Evolutionary conservation across 768 basidiomycete genomes (phyloP).

Genomic region (Auriscalpium microsporum): DNA sequence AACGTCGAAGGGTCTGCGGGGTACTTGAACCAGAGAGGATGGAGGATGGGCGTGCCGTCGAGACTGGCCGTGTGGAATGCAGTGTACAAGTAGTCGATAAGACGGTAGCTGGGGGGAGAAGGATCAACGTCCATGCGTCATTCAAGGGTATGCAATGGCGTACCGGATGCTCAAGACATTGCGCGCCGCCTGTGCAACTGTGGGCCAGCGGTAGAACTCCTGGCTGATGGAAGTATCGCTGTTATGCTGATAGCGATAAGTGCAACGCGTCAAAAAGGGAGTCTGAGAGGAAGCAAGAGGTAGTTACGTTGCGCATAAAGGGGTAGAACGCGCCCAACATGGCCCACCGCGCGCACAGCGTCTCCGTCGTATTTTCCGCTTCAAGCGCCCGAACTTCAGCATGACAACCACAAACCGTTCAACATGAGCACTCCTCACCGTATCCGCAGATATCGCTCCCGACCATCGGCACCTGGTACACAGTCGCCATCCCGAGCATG

Average conservation of each 20-base stretch:
- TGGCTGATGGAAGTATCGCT: slow-evolving; percentile 43
- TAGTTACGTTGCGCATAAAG: slow-evolving; percentile 66
- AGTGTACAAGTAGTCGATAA: slow-evolving; percentile 67
- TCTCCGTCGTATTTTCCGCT: slow-evolving; percentile 58
- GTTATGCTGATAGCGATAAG: slow-evolving; percentile 41
- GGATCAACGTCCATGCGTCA: not conserved
- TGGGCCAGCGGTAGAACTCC: slow-evolving; percentile 62
- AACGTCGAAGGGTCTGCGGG: slow-evolving; percentile 53
- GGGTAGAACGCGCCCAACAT: slow-evolving; percentile 72
- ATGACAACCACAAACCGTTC: not conserved
- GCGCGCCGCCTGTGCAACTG: slow-evolving; percentile 48
- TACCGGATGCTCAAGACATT: slow-evolving; percentile 55
- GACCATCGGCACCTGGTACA: slow-evolving; percentile 69
- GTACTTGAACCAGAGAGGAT: slow-evolving; percentile 60
- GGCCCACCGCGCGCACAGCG: slow-evolving; percentile 68
- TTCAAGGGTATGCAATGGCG: slow-evolving; percentile 1
- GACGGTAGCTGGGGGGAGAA: slow-evolving; percentile 42
- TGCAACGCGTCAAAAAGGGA: slow-evolving; percentile 9
- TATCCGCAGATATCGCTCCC: slow-evolving; percentile 70
- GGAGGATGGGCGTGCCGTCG: slow-evolving; percentile 58
- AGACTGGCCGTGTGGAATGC: slow-evolving; percentile 50
- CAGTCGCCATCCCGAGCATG: slow-evolving; percentile 54
- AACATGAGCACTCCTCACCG: slow-evolving; percentile 27
- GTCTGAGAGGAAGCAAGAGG: not conserved
- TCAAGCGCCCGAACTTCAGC: not conserved